A percentile compares a stretch with the other conserved stretches of the same genome.
Evolutionary conservation across 163 green algal genomes (phyloP).

Genomic region (Chlamydomonas reinhardtii): DNA sequence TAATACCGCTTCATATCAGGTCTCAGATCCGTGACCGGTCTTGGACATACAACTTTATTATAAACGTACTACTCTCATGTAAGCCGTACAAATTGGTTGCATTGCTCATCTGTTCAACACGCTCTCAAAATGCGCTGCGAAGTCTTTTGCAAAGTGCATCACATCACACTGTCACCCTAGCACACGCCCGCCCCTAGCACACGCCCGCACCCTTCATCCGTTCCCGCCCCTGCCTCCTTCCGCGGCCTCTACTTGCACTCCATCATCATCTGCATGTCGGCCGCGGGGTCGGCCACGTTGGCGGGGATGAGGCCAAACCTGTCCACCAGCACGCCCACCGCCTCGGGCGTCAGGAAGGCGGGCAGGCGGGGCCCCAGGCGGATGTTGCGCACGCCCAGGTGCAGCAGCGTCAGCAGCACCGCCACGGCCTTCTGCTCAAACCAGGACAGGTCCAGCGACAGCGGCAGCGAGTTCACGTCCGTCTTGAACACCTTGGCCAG

Average conservation of each 20-base stretch:
- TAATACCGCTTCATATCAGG: too few species aligned
- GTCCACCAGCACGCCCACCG: slow-evolving; percentile 65
- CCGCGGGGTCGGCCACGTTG: slow-evolving; percentile 53
- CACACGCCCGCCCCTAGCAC: too few species aligned
- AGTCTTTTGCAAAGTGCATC: too few species aligned
- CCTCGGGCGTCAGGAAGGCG: slow-evolving; percentile 77
- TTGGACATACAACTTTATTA: too few species aligned
- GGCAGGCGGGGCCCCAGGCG: slow-evolving; percentile 72
- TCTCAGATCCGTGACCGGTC: too few species aligned
- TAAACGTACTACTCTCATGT: too few species aligned
- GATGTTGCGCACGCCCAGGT: slow-evolving; percentile 81
- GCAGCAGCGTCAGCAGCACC: slow-evolving; percentile 82
- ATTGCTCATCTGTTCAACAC: too few species aligned
- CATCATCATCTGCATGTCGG: slow-evolving; percentile 51
- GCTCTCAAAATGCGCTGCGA: too few species aligned
- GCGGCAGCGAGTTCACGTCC: slow-evolving; percentile 82
- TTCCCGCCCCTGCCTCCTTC: neutral
- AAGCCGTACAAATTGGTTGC: too few species aligned
- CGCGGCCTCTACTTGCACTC: slow-evolving; percentile 8
- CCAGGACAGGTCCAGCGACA: slow-evolving; percentile 82
- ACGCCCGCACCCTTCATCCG: too few species aligned
- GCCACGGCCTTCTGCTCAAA: slow-evolving; percentile 85
- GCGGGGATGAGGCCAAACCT: slow-evolving; percentile 66
- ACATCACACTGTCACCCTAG: too few species aligned
- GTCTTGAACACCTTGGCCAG: slow-evolving; percentile 82